Base-by-base conservation (phyloP, 495 filamentous ascomycete genomes). In the Aspergillus hancockii region DNA sequence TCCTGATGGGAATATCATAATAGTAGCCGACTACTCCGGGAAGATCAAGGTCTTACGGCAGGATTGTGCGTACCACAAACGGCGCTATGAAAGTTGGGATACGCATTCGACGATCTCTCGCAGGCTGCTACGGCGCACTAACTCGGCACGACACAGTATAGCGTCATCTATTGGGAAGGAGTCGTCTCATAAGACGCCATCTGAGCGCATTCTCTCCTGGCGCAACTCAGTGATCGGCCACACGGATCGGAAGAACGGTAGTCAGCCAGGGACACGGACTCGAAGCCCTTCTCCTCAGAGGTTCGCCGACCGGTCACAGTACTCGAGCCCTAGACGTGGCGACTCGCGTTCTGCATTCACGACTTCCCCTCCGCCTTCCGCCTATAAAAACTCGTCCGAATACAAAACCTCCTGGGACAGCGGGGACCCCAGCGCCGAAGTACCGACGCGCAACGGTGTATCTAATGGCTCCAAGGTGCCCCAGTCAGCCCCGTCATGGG, bases 41-140 rank as follows among this genome's bases (percentile, higher is more conserved):
- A 82, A 84, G 41, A 95, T 99, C 71, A 96, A 97, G 70, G 86
- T 97, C 4, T 96, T 97, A 67, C 85, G 94, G 7, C 93, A 97
- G 71, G 93, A 97, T 72, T 98, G 93, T 65, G 94, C 94, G 1
- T 83, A 79, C 57, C 69, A 81, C 21, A 87, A 86, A 64, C 81
- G 85, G 22, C 77, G 77, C 6, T 77, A 66, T 59, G 79, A 81
- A 19, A 72, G 67, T 54, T 79, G 75, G 75, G 73, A 82, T 41
- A 85, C 85, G 0, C 80, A 83, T n/a, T 90, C 88, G 21, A 87
- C 85, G 0, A 88, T 97, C 67, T 91, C 88, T 18, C 89, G 87
- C 63, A 88, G 86, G 65, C 74, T 93, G 40, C 71, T 94, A 4
- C 82, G 85, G 10, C 84, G 92, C 23, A 86, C 86, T 23, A 87